These are phyloP conservation scores for Apophysomyces sp. DNA, from an alignment of 371 early-diverging fungal species.

Conservation along the genomic window DNA sequence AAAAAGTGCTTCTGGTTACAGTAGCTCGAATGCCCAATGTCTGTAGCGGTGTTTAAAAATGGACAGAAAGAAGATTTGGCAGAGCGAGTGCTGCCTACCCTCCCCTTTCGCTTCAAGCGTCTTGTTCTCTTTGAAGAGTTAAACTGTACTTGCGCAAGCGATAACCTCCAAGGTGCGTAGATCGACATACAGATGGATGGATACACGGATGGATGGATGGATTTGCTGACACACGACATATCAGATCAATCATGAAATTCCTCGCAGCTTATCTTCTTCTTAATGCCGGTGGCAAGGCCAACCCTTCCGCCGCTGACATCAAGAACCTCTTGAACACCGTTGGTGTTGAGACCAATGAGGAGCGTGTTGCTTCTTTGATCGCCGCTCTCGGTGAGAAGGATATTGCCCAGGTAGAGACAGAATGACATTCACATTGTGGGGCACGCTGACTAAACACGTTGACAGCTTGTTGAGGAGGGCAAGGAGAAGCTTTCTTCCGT, in stretches of 20 bases:
- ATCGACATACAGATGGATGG: neutral
- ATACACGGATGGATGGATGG: constrained; percentile 4
- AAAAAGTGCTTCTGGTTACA: no score
- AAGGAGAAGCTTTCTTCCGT: constrained; percentile 88
- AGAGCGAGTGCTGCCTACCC: neutral
- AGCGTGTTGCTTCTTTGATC: constrained; percentile 70
- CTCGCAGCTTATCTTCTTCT: constrained; percentile 93
- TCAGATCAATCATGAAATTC: constrained; percentile 68
- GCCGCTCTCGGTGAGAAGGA: constrained; percentile 80
- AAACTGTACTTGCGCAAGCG: constrained; percentile 11
- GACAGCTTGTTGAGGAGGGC: constrained; percentile 84
- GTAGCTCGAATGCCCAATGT: neutral
- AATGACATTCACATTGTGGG: no score
- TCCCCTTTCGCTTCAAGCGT: constrained; percentile 8
- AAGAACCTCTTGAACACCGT: constrained; percentile 77
- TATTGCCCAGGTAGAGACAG: constrained; percentile 52
- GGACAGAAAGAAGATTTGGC: neutral
- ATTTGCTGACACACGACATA: neutral
- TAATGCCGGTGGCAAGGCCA: constrained; percentile 76
- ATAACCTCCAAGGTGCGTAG: constrained; percentile 3
- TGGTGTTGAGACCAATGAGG: constrained; percentile 81
- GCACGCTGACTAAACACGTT: neutral
- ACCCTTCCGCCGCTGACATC: constrained; percentile 75
- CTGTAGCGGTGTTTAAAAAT: neutral
- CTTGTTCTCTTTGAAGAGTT: constrained; percentile 12